phyloP scores from a whole-genome alignment of 345 rosid species.

The Acer yangbiense region DNA sequence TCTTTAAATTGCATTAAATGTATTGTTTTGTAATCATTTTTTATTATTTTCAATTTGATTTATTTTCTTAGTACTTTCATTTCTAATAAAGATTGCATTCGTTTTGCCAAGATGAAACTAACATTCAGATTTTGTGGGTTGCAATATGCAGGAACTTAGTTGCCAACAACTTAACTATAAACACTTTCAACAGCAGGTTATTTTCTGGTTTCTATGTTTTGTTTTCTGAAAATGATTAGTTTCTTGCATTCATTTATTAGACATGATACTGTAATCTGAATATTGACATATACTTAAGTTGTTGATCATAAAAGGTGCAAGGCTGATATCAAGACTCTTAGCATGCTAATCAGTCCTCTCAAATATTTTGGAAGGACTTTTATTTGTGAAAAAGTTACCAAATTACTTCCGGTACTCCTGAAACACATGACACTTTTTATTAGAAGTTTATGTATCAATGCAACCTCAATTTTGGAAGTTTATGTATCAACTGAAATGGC shows the following conservation, averaged over 20 bases:
- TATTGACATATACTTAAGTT: neutral
- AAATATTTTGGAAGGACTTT: too few relatives aligned
- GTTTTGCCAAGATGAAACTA: slow-evolving; percentile 14
- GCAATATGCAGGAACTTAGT: slow-evolving; percentile 34
- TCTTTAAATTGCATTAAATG: slow-evolving; percentile 6
- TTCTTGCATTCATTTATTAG: neutral
- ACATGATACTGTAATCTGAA: neutral
- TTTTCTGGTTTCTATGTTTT: neutral
- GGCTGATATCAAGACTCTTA: slow-evolving; percentile 2
- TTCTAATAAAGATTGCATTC: neutral
- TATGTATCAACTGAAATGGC: neutral
- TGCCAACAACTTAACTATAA: slow-evolving; percentile 39
- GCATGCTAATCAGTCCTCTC: neutral
- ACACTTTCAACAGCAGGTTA: slow-evolving; percentile 33
- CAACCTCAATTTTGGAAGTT: neutral
- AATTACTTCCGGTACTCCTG: too few relatives aligned
- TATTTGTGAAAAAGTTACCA: too few relatives aligned
- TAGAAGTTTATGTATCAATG: neutral
- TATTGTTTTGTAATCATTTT: neutral
- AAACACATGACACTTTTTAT: neutral
- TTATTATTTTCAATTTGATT: slow-evolving; percentile 7
- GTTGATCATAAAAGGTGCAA: neutral
- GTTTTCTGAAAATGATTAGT: neutral
- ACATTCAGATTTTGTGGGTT: neutral
- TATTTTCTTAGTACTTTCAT: neutral